Evolutionary conservation across 23 red algal genomes (phyloP).

Genomic region (Gracilaria vermiculophylla): DNA sequence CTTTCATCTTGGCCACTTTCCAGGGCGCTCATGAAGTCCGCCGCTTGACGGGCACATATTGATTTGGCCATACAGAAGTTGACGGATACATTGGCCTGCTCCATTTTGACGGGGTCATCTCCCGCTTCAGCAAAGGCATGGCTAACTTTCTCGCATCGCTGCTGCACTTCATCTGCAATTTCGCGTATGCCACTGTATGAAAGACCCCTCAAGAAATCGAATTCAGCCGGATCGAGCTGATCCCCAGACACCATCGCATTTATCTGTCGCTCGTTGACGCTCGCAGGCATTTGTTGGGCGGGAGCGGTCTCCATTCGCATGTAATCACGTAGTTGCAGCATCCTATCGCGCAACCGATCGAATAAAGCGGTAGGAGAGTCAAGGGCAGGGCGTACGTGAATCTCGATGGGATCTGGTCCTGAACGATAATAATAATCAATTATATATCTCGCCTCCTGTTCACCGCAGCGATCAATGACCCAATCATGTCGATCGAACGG

Average conservation of each 20-base stretch:
- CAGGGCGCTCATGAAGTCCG: conserved; percentile 58
- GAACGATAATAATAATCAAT: conserved; percentile 86
- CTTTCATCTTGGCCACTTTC: conserved; percentile 27
- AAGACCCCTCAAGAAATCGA: conserved; percentile 57
- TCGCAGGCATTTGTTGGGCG: background rate
- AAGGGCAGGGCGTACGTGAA: conserved; percentile 74
- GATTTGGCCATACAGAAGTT: conserved; percentile 75
- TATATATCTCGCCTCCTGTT: conserved; percentile 58
- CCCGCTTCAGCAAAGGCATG: conserved; percentile 27
- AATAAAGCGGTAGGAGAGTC: conserved; percentile 54
- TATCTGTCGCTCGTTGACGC: background rate
- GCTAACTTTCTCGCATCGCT: conserved; percentile 46
- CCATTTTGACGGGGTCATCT: conserved; percentile 42
- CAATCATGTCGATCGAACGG: conserved; percentile 92
- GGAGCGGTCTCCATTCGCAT: background rate
- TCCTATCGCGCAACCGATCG: conserved; percentile 45
- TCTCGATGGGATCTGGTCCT: conserved; percentile 70
- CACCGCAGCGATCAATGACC: conserved; percentile 79
- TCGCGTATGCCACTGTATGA: conserved; percentile 29
- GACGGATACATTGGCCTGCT: conserved; percentile 59
- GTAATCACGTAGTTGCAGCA: background rate
- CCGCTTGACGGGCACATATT: conserved; percentile 61
- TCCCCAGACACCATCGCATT: conserved; percentile 36
- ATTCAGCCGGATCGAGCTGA: conserved; percentile 49
- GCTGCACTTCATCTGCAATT: conserved; percentile 56